A percentile compares a stretch with the other conserved stretches of the same genome.
Evolutionary conservation across 768 basidiomycete species (phyloP).

Genomic region (Cubamyces sp.): DNA sequence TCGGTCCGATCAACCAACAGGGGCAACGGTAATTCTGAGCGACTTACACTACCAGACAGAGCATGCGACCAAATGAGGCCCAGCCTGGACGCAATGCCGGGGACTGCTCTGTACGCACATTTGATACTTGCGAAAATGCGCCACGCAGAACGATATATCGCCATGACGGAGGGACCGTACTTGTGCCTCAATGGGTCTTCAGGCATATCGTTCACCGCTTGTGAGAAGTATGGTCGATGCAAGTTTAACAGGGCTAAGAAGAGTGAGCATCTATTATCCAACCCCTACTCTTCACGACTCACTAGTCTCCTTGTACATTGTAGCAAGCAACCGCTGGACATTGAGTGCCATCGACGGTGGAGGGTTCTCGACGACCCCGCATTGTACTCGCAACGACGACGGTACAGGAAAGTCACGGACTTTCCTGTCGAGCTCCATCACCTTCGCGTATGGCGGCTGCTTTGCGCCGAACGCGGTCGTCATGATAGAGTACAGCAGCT

Average conservation of each 20-base stretch:
- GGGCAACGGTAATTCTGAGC: background rate
- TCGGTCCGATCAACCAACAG: background rate
- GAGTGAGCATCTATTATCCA: background rate
- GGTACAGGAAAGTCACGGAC: slow-evolving; percentile 57
- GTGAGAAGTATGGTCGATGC: slow-evolving; percentile 70
- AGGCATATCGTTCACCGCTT: slow-evolving; percentile 64
- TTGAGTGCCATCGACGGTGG: slow-evolving; percentile 19
- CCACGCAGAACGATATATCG: slow-evolving; percentile 75
- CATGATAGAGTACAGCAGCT: slow-evolving; percentile 55
- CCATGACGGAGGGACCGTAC: slow-evolving; percentile 71
- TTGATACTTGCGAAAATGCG: slow-evolving; percentile 56
- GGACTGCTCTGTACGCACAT: slow-evolving; percentile 44
- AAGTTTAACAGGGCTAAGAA: slow-evolving; percentile 60
- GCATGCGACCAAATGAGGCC: slow-evolving; percentile 67
- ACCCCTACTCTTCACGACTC: background rate
- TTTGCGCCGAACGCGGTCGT: slow-evolving; percentile 50
- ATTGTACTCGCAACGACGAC: slow-evolving; percentile 43
- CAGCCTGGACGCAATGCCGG: slow-evolving; percentile 49
- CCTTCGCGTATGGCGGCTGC: slow-evolving; percentile 43
- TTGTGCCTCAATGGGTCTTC: slow-evolving; percentile 60
- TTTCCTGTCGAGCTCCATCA: slow-evolving; percentile 53
- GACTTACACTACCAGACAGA: slow-evolving; percentile 64
- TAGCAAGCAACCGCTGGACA: slow-evolving; percentile 29
- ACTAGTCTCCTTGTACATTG: slow-evolving; percentile 37
- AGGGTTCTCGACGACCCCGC: slow-evolving; percentile 22